Evolutionary conservation across 805 yeast species (phyloP).

Genomic region (Myxozyma geophila): DNA sequence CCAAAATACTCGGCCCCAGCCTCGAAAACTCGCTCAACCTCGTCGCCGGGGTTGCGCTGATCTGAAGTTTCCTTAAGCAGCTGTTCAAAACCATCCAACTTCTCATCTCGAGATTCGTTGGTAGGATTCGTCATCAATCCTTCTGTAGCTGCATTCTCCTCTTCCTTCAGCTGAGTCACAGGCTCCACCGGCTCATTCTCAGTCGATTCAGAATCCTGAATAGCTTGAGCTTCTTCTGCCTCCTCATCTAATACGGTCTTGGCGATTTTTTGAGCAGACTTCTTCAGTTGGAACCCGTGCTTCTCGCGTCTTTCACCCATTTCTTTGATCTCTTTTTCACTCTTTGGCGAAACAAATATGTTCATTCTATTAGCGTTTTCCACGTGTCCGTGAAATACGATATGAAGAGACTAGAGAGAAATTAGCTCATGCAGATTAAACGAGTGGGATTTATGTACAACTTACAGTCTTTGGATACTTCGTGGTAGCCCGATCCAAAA

Average conservation of each 20-base stretch:
- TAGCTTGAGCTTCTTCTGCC: background rate
- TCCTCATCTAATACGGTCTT: background rate
- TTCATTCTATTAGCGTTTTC: constrained; percentile 37
- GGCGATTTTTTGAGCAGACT: constrained; percentile 10
- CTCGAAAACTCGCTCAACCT: background rate
- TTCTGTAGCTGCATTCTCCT: background rate
- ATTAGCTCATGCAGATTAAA: background rate
- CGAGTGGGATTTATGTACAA: background rate
- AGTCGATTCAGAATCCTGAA: background rate
- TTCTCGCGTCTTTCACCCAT: constrained; percentile 38
- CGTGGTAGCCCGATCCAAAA: constrained; percentile 50
- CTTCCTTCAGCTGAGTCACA: background rate
- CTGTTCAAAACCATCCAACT: no score
- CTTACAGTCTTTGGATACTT: constrained; percentile 42
- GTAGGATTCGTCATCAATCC: no score
- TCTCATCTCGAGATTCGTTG: no score
- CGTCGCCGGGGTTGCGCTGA: background rate
- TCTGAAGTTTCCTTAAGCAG: no score
- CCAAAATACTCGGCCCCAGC: background rate
- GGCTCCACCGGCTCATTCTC: background rate
- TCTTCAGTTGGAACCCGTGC: constrained; percentile 34
- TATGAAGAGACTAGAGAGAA: constrained; percentile 27
- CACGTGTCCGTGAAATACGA: constrained; percentile 18
- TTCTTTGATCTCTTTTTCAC: constrained; percentile 39
- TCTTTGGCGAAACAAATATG: constrained; percentile 42